Evolutionary conservation across 495 filamentous ascomycete genomes (phyloP), one percentile per base, ranked within the genome.

Genomic region (Lophiotrema nucula): DNA sequence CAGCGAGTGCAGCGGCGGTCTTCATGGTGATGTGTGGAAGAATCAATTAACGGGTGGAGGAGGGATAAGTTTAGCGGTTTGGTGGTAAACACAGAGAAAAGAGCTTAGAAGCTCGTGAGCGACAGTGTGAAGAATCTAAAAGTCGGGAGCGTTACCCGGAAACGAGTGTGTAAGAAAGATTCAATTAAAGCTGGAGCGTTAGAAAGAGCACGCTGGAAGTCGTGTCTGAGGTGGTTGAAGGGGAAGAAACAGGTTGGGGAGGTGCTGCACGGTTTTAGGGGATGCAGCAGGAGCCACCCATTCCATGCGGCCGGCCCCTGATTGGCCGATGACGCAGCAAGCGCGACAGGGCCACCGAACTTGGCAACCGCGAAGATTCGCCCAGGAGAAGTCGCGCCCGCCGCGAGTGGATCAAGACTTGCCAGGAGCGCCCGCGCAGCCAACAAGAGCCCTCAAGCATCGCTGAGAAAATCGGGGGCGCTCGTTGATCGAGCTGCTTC

Each of bases 1-100:
- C 69, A 43, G 53, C 53, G 25, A 72, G 54, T 3, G 60, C 55
- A 18, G 49, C 55, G 13, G 46, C 42, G 28, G 50, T 54, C 69
- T 72, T 72, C 70, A 72, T 72, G 38, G 24, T 67, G 55, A 21
- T 23, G 18, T 26, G 43, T 8, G 22, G 16, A 27, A 49, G 12
- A 12, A 13, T 16, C 12, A 23, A 13, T 37, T 35, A 35, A 3
- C 15, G 23, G 27, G 35, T 15, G 19, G 22, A 24, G 6, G 6
- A n/a, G 6, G 15, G 35, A 25, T 25, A 42, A 45, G 24, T 16
- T 18, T 11, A 16, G 22, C 19, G 21, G 24, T 16, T 18, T 11
- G 13, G 22, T 21, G 21, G 38, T 22, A 23, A 37, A 52, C 16
- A 50, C 28, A n/a, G 26, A 51, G 28, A 45, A 47, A 46, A 33